Percentiles rank a stretch among this genome's conserved stretches.
These are phyloP conservation scores for Sechiopsis laciniata DNA, from an alignment of 306 rosid genomes.

Conservation along the genomic window DNA sequence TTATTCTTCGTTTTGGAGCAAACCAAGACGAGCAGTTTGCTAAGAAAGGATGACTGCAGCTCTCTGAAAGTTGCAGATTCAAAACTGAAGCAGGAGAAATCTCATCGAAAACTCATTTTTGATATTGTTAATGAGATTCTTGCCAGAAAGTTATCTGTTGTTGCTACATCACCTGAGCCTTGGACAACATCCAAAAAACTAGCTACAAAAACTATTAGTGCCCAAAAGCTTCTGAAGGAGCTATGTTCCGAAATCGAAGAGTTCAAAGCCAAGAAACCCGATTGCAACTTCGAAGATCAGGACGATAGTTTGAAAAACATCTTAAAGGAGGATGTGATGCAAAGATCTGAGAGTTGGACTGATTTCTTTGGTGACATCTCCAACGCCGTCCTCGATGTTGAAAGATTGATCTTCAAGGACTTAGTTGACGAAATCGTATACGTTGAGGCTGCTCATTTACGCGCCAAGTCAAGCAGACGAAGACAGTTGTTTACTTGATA, in stretches of 20 bases:
- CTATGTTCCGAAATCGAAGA: slow-evolving; percentile 70
- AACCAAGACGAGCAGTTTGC: slow-evolving; percentile 73
- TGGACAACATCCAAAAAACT: slow-evolving; percentile 56
- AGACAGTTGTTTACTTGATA: slow-evolving; percentile 37
- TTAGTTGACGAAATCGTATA: slow-evolving; percentile 63
- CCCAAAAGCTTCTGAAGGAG: slow-evolving; percentile 89
- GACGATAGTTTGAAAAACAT: slow-evolving; percentile 49
- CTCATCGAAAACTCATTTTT: slow-evolving; percentile 72
- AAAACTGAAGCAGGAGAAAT: slow-evolving; percentile 36
- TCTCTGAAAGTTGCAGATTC: slow-evolving; percentile 30
- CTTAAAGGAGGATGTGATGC: slow-evolving; percentile 58
- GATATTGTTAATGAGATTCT: slow-evolving; percentile 81
- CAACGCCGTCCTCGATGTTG: slow-evolving; percentile 59
- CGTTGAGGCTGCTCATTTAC: slow-evolving; percentile 56
- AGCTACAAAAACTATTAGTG: slow-evolving; percentile 55
- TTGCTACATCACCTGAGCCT: slow-evolving; percentile 41
- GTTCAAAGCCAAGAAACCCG: slow-evolving; percentile 45
- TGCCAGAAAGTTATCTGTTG: slow-evolving; percentile 41
- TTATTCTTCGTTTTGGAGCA: slow-evolving; percentile 87
- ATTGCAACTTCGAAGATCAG: slow-evolving; percentile 38
- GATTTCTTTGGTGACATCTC: slow-evolving; percentile 56
- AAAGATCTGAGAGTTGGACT: slow-evolving; percentile 59
- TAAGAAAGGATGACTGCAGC: slow-evolving; percentile 46
- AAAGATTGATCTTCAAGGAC: slow-evolving; percentile 74
- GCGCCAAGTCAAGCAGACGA: slow-evolving; percentile 53